Percentiles rank a stretch among this genome's conserved stretches.
Conservation (phyloP, 1,139 yeast genomes). For the Saccharomyces hybrid region DNA sequence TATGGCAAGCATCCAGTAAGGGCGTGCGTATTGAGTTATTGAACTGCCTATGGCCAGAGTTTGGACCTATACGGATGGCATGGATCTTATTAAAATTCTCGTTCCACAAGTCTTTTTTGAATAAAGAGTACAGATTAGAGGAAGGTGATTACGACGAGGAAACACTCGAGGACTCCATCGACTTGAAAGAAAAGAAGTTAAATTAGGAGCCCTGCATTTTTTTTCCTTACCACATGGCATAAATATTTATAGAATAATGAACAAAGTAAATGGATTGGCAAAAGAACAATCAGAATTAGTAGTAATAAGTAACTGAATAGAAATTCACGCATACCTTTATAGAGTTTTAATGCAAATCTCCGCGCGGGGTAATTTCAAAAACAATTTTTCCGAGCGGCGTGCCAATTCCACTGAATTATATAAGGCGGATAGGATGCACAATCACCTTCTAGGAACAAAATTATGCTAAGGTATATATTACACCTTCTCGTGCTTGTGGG, state of each 20-base stretch:
- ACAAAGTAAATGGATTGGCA: neutral
- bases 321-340: neutral
- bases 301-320: neutral
- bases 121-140: slow-evolving; percentile 2
- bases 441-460: neutral
- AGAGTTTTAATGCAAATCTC: neutral
- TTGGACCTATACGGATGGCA: slow-evolving; percentile 51
- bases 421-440: neutral
- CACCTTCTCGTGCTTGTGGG: neutral
- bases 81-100: slow-evolving; percentile 54
- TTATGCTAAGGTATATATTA: neutral
- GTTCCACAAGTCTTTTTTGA: slow-evolving; percentile 33
- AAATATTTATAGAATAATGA: neutral
- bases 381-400: neutral
- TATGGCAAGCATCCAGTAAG: slow-evolving; percentile 69
- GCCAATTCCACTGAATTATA: neutral
- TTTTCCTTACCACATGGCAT: neutral
- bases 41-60: slow-evolving; percentile 85
- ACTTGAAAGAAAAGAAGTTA: neutral
- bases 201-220: neutral
- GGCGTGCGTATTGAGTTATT: slow-evolving; percentile 67
- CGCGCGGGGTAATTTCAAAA: slow-evolving; percentile 1
- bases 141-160: slow-evolving; percentile 3
- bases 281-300: neutral
- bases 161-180: neutral